Base-by-base conservation (phyloP, 2,329 filamentous ascomycete species). In the Ascocoryne sarcoides region DNA sequence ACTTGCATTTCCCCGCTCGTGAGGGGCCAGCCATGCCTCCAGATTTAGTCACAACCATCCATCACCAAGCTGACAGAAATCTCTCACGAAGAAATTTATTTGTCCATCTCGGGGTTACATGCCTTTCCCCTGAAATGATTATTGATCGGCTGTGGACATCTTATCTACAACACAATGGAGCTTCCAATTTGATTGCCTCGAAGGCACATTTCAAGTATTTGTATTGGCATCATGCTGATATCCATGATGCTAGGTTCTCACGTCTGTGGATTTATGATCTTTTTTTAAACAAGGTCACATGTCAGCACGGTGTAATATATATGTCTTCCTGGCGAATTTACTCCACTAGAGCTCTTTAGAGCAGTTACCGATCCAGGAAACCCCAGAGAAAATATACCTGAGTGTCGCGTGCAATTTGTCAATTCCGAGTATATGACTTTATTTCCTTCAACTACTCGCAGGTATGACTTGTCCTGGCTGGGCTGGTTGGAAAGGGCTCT, bases 131-230 rank as follows among this genome's bases (percentile, higher is more conserved):
- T 10, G 5, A 4, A 15, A 18, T 9, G 31, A 26, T 37, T 14
- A 17, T 37, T 30, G 23, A 19, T 30, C 21, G 9, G 16, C 5
- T 37, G n/a, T 37, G 36, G 36, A 30, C 4, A 5, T 30, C 20
- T 10, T 30, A 37, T 19, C 3, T 17, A 10, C 10, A 30, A 17
- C 36, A 30, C 16, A 17, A 10, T 30, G 4, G 4, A 37, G 23
- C 23, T 18, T 30, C 21, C 16, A 30, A 20, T 16, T 17, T 12
- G 5, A 17, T 16, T 4, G 10, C 4, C n/a, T 50, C 48, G 4
- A 46, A 35, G n/a, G 31, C 31, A 37, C 48, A 50, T 43, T 16
- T 50, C 8, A 33, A 18, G 2, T 50, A 46, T 37, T 18, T 50
- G 31, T 50, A 43, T 35, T 50, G 48, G 43, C 32, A 50, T 30